These are phyloP conservation scores for Elaeis guineensis DNA, from an alignment of 176 grass and related monocot species.

Conservation along the genomic window DNA sequence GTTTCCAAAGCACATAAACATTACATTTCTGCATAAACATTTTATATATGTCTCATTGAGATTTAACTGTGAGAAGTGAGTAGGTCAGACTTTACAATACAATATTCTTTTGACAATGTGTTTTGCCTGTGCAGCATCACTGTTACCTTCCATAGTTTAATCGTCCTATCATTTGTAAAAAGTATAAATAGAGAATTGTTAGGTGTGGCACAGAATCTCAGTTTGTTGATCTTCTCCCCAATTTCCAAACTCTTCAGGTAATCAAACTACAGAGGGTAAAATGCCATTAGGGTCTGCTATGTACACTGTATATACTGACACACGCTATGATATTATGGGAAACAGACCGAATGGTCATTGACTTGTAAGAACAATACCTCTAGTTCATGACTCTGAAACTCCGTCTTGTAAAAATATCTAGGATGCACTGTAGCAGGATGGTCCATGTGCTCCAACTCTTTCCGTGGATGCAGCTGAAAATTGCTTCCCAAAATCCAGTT, in stretches of 20 bases:
- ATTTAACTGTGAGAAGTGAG: too few species aligned
- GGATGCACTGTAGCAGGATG: constrained; percentile 10
- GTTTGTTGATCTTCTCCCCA: constrained; percentile 41
- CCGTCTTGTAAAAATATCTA: constrained; percentile 33
- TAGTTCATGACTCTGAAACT: constrained; percentile 54
- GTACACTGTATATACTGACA: too few species aligned
- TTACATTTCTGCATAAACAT: neutral
- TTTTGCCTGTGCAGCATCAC: neutral
- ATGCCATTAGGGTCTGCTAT: too few species aligned
- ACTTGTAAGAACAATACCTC: constrained; percentile 15
- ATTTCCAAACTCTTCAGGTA: constrained; percentile 47
- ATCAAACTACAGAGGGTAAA: constrained; percentile 25
- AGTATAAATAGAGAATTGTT: constrained; percentile 42
- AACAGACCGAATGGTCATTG: neutral
- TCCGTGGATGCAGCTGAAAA: neutral
- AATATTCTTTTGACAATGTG: neutral
- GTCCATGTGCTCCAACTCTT: constrained; percentile 30
- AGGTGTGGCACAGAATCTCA: constrained; percentile 38
- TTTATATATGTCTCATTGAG: neutral
- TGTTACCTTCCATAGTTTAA: constrained; percentile 60
- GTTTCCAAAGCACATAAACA: neutral
- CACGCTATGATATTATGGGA: neutral
- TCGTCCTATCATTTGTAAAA: constrained; percentile 40
- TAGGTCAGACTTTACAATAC: too few species aligned
- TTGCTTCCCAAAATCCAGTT: neutral